Evolutionary conservation across 106 monocot genomes (phyloP), one percentile per base, ranked within the genome.

Genomic region (Narthecium ossifragum): DNA sequence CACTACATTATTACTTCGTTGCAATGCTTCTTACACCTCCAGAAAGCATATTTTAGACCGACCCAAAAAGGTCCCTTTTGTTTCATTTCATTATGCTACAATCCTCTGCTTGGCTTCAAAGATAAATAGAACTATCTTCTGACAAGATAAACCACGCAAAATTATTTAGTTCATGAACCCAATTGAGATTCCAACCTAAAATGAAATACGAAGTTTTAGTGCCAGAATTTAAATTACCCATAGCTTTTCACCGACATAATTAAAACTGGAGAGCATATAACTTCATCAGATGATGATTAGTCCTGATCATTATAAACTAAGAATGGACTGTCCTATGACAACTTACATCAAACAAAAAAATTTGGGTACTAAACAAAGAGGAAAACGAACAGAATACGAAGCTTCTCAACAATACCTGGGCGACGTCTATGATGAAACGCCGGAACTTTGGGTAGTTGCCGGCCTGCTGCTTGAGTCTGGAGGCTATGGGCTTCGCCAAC

Each of bases 371-470:
- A 26, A 32, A 30, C 2, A 31, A 51, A 41, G 39, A 24, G 9
- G 10, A 8, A 60, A 17, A 13, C 23, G 31, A 22, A 52, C n/a
- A 34, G 39, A 23, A 8, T 61, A 40, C 11, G n/a, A 8, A 31
- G 29, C 10, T 5, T 10, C 8, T 4, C 8, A 25, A 25, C 29
- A 37, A 22, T 1, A 77, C 78, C 72, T 78, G 78, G 49, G 78
- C 78, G 20, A 78, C 46, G 37, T 66, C 61, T n/a, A 78, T 62
- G 61, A 78, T 78, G 61, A 78, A 67, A 7, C 30, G 30, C 26
- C 78, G 78, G 47, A 78, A 78, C 56, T 43, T 60, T 25, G 66
- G 67, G 41, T 78, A 64, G 23, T 40, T 41, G 6, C 72, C 62
- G 36, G 78, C 78, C 61, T 67, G 55, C 50, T 38, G 25, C 61